Base-by-base conservation (phyloP, 192 early-diverging fungal species). In the Coemansia sp. region DNA sequence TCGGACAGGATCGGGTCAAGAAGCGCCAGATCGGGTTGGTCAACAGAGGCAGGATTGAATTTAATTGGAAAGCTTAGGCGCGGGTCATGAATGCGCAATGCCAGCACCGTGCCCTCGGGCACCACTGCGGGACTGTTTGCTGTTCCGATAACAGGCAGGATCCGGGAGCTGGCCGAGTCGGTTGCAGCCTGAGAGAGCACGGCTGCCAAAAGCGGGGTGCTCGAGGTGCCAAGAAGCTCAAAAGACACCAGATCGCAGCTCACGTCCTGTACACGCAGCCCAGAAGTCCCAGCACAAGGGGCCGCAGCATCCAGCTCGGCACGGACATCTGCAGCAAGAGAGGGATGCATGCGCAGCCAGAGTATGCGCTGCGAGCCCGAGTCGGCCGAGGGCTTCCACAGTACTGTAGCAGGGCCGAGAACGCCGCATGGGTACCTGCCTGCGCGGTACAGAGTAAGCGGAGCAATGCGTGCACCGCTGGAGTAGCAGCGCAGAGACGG, bases 291-390 rank as follows among this genome's bases (percentile, higher is more conserved):
- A 16, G 42, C 42, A 2, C 42, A 14, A 45, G 42, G 16, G 30
- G 62, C 36, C 3, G 62, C 70, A 2, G 29, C 31, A 0, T 25
- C 56, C 3, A 82, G 71, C 69, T 82, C 75, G 4, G 60, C 49
- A 22, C 81, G 51, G 25, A 85, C 85, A 29, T 84, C 71, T 11
- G 75, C 73, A 30, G 80, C 82, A 4, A 87, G 82, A 8, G 89
- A 84, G 2, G 93, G 93, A 56, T 95, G 95, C 29, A 93, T 62
- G 83, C 92, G 93, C 5, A 97, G 57, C 90, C 93, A 96, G 11
- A 95, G 66, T 18, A 72, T 79, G 40, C 71, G 77, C n/a, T 67
- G 8, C 28, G 48, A 18, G 17, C 60, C 72, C 8, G 70, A 59
- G 34, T 54, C 60, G 22, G 69, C 40, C 51, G 56, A 68, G 10